These are phyloP conservation scores for Fraxinus pennsylvanica DNA, from an alignment of 257 asterid species.

Conservation along the genomic window DNA sequence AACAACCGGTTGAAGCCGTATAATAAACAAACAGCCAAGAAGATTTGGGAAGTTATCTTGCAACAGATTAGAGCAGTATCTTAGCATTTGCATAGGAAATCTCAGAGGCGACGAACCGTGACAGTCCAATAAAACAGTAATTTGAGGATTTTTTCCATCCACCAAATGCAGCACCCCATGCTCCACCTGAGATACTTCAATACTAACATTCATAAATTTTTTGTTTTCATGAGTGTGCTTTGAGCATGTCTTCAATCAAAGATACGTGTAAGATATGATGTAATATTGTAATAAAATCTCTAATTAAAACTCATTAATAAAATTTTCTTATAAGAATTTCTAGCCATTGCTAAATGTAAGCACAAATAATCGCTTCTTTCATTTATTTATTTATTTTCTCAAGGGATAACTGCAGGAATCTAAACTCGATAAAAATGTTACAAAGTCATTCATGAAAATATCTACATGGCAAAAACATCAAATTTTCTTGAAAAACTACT, in stretches of 20 bases:
- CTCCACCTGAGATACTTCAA: slow-evolving; percentile 97
- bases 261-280: slow-evolving; percentile 1
- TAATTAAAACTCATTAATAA: not conserved
- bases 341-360: not conserved
- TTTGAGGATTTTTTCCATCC: slow-evolving; percentile 58
- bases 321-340: not conserved
- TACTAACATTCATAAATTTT: slow-evolving; percentile 30
- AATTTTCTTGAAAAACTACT: not conserved
- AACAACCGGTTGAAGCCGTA: slow-evolving; percentile 85
- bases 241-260: slow-evolving; percentile 7
- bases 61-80: slow-evolving; percentile 72
- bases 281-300: not conserved
- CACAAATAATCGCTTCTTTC: not conserved
- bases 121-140: slow-evolving; percentile 86
- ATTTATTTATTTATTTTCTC: not conserved
- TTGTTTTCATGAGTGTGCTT: slow-evolving; percentile 11
- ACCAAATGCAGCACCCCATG: slow-evolving; percentile 71
- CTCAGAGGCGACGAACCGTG: slow-evolving; percentile 66
- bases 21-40: slow-evolving; percentile 71
- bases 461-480: not conserved
- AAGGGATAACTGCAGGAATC: not conserved
- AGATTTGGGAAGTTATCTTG: slow-evolving; percentile 91
- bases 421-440: not conserved
- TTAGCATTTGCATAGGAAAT: slow-evolving; percentile 81
- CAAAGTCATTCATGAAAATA: not conserved